phyloP scores from a whole-genome alignment of 2,329 filamentous ascomycete species.

The Colletotrichum simmondsii region DNA sequence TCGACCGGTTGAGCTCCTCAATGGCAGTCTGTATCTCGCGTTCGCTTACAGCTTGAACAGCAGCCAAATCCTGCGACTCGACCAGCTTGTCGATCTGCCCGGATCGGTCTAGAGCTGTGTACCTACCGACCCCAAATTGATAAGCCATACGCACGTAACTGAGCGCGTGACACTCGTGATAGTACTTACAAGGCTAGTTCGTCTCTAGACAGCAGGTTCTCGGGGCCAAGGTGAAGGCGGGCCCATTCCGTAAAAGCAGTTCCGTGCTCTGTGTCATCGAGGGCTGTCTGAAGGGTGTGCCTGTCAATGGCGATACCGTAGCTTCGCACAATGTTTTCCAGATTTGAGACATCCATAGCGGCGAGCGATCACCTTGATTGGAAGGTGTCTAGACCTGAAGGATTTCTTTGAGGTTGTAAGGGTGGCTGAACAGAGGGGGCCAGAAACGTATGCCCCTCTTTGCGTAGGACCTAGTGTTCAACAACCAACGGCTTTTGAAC shows the following conservation, averaged over 20 bases:
- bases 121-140: constrained; percentile 50
- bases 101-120: constrained; percentile 58
- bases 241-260: constrained; percentile 59
- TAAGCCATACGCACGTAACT: neutral
- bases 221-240: constrained; percentile 56
- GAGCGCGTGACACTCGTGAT: neutral
- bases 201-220: constrained; percentile 64
- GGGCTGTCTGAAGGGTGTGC: constrained; percentile 46
- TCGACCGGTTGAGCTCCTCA: constrained; percentile 72
- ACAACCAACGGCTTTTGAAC: neutral
- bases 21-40: constrained; percentile 71
- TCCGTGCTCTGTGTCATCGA: constrained; percentile 48
- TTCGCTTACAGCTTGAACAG: constrained; percentile 64
- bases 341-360: constrained; percentile 19
- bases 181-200: constrained; percentile 62
- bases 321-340: constrained; percentile 41
- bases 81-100: constrained; percentile 60
- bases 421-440: neutral
- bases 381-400: neutral
- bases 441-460: neutral
- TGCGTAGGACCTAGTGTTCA: neutral
- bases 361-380: neutral
- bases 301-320: constrained; percentile 48
- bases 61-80: constrained; percentile 55
- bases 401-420: neutral